These are phyloP conservation scores for Globisporangium rhizosaccharum DNA, from an alignment of 352 stramenopile genomes.

Conservation along the genomic window DNA sequence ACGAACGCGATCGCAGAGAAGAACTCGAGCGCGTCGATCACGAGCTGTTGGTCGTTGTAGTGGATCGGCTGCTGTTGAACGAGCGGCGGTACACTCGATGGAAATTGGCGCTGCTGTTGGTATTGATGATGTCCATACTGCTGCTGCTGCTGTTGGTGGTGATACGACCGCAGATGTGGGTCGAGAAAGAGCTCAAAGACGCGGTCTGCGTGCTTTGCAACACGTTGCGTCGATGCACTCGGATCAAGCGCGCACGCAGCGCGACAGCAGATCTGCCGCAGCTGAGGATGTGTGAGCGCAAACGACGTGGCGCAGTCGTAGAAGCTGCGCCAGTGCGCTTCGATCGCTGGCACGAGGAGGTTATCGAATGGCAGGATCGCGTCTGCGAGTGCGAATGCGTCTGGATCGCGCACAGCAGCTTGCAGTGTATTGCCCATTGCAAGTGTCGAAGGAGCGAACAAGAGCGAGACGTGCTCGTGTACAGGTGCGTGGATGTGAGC, in stretches of 20 bases:
- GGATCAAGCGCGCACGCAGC: constrained; percentile 30
- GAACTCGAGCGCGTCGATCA: constrained; percentile 79
- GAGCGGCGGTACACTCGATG: too few species aligned
- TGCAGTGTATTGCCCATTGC: constrained; percentile 61
- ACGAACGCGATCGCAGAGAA: constrained; percentile 71
- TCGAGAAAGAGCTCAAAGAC: constrained; percentile 58
- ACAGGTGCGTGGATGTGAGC: not conserved
- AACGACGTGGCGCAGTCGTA: constrained; percentile 76
- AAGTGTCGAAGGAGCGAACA: not conserved
- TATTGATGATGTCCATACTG: constrained; percentile 3
- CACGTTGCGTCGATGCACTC: constrained; percentile 33
- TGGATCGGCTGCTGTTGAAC: not conserved
- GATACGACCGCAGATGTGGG: constrained; percentile 18
- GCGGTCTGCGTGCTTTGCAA: constrained; percentile 39
- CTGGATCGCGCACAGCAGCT: constrained; percentile 37
- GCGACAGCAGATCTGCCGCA: constrained; percentile 60
- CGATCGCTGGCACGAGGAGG: constrained; percentile 60
- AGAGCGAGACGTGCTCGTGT: not conserved
- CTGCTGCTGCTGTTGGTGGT: constrained; percentile 14
- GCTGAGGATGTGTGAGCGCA: constrained; percentile 47
- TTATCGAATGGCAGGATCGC: constrained; percentile 73
- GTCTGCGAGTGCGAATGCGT: constrained; percentile 40
- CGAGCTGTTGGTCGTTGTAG: constrained; percentile 6
- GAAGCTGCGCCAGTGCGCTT: constrained; percentile 80
- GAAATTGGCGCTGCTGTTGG: not conserved